phyloP scores from a whole-genome alignment of 2,329 filamentous ascomycete species.

The Pseudocercospora pini-densiflorae region DNA sequence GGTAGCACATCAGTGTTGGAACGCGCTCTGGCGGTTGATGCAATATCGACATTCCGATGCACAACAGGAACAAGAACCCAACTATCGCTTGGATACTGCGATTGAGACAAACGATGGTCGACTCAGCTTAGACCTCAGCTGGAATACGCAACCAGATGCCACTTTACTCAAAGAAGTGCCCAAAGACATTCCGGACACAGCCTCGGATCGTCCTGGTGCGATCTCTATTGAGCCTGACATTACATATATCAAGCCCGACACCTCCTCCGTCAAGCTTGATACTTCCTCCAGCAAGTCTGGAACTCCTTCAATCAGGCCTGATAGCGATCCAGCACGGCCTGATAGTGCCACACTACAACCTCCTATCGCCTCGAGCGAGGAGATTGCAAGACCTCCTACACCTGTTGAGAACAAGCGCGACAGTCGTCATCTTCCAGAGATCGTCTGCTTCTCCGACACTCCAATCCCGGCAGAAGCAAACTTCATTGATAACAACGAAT shows the following conservation, averaged over 20 bases:
- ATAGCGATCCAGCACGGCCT: neutral
- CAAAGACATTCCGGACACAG: neutral
- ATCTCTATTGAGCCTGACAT: neutral
- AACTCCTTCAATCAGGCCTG: neutral
- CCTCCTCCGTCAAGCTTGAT: neutral
- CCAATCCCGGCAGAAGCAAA: neutral
- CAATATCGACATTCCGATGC: neutral
- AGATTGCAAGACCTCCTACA: neutral
- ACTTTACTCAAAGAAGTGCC: neutral
- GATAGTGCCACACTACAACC: neutral
- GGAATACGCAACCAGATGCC: neutral
- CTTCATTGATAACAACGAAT: neutral
- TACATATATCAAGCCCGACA: neutral
- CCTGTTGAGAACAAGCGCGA: constrained; percentile 1
- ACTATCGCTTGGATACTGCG: neutral
- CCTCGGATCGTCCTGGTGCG: neutral
- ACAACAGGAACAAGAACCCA: neutral
- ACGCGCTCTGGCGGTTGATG: neutral
- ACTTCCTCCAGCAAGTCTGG: neutral
- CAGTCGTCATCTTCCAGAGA: neutral
- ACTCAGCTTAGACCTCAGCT: neutral
- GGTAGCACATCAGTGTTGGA: neutral
- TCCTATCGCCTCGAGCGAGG: neutral
- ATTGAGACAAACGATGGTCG: neutral
- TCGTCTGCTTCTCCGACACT: neutral